Evolutionary conservation across 164 flowering plant genomes (phyloP).

Genomic region (Magnolia officinalis): DNA sequence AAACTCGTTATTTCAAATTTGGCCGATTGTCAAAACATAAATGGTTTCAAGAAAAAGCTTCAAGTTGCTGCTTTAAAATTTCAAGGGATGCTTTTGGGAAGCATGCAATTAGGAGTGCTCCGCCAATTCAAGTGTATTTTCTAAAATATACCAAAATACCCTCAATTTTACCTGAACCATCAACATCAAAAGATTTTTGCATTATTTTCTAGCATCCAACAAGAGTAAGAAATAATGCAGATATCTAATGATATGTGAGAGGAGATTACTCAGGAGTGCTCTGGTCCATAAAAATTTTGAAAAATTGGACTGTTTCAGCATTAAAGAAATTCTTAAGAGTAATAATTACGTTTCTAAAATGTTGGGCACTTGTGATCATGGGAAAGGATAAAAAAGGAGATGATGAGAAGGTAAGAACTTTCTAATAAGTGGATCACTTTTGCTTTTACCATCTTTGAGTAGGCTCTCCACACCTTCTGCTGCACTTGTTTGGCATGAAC

Average conservation of each 20-base stretch:
- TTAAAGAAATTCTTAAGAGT: background rate
- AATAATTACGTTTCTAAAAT: background rate
- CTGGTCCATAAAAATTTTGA: background rate
- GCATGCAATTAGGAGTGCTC: too few species aligned
- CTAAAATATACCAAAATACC: too few species aligned
- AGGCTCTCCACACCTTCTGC: constrained; percentile 89
- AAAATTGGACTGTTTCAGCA: too few species aligned
- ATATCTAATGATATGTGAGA: background rate
- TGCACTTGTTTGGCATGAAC: constrained; percentile 81
- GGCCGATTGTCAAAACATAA: background rate
- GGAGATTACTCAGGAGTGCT: background rate
- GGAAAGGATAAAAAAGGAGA: background rate
- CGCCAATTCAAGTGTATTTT: too few species aligned
- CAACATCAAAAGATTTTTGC: too few species aligned
- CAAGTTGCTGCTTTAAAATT: background rate
- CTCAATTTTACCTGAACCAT: too few species aligned
- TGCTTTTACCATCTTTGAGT: constrained; percentile 85
- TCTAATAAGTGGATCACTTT: background rate
- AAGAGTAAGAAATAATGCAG: background rate
- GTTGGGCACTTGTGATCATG: background rate
- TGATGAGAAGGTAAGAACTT: background rate
- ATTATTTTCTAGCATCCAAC: background rate
- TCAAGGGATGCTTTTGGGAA: too few species aligned
- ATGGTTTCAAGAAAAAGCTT: background rate
- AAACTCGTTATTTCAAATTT: background rate